Base-by-base conservation (phyloP, 2,329 filamentous ascomycete genomes). In the Epichloe elymi region DNA sequence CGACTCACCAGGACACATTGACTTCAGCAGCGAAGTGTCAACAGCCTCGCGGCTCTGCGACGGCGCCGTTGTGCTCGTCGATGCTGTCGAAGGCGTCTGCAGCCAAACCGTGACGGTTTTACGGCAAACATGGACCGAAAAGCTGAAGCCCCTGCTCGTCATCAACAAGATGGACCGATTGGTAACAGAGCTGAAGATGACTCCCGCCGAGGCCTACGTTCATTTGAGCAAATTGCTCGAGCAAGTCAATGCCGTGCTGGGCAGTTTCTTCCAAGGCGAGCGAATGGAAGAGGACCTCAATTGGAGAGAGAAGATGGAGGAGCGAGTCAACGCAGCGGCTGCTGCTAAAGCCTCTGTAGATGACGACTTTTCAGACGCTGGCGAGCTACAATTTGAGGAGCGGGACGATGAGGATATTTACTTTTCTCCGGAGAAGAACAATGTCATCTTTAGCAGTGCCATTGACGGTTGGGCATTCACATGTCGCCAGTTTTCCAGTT, bases 391-490 rank as follows among this genome's bases (percentile, higher is more conserved):
- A 52, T 98, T 88, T 59, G 84, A 96, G 65, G 93, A 97, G 65
- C 82, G 83, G 59, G 90, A 96, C 61, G 93, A 98, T 61, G 90
- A 97, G 65, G 90, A 96, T 65, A 83, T 98, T 26, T 98, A 98
- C 67, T 98, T 98, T 68, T 88, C 93, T 0, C 93, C 93, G 0
- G 93, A 98, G 64, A 95, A 91, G 68, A 96, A 96, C 67, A 98
- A 98, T 63, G 93, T 98, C 66, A 97, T 98, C 56, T 98, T 98
- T 66, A 89, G 88, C 71, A 97, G 91, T 65, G 93, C 93, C 53
- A 85, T 95, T 51, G 93, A 98, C 63, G 93, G 93, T n/a, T 98
- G 93, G 93, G 93, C 93, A 3, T 98, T 98, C 61, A 98, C 93
- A 0, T 84, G 95, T 47, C 81, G 89, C 48, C 93, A 98, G 61